Base-by-base conservation (phyloP, 768 basidiomycete genomes). In the Mycena polygramma region DNA sequence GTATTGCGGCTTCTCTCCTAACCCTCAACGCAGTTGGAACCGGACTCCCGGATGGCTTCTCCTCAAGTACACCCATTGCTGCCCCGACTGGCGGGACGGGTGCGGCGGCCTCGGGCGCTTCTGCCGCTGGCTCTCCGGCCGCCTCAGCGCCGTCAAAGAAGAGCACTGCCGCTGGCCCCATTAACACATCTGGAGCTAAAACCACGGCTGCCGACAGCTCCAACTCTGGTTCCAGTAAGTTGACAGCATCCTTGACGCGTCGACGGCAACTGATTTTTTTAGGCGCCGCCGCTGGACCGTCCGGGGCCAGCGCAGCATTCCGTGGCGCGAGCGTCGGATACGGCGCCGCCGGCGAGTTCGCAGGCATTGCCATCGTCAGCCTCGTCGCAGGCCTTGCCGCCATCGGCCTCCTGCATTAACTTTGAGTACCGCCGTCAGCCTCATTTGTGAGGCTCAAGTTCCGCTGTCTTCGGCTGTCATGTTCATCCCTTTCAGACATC, bases 1-100 rank as follows among this genome's bases (percentile, higher is more conserved):
- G 83, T 9, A 71, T 86, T 59, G 77, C 79, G 4, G 76, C 83
- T 20, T 76, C 77, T 35, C 26, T 67, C 7, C 24, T 71, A 30
- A 57, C 70, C 39, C 43, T 64, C 49, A 53, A 45, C 64, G 64
- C 70, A 1, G 41, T 45, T 20, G 70, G 64, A 1, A 62, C 64
- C 37, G 49, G 59, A 2, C 58, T 48, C 20, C 54, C 41, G 15
- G 36, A 36, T 5, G 70, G 70, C 22, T 67, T 71, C 48, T 52
- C 69, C 57, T 51, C 70, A 4, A 68, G 62, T 37, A 36, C 61
- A 22, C 55, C 55, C 7, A 35, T 57, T 4, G 8, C 55, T 2
- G n/a, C 55, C 6, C 39, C 55, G 11, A 57, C 55, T 20, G 55
- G 39, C 6, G 55, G 39, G 24, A 39, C 15, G 20, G 36, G 36